A percentile compares a stretch with the other conserved stretches of the same genome.
Evolutionary conservation across 495 filamentous ascomycete genomes (phyloP).

Genomic region (Podospora australis): DNA sequence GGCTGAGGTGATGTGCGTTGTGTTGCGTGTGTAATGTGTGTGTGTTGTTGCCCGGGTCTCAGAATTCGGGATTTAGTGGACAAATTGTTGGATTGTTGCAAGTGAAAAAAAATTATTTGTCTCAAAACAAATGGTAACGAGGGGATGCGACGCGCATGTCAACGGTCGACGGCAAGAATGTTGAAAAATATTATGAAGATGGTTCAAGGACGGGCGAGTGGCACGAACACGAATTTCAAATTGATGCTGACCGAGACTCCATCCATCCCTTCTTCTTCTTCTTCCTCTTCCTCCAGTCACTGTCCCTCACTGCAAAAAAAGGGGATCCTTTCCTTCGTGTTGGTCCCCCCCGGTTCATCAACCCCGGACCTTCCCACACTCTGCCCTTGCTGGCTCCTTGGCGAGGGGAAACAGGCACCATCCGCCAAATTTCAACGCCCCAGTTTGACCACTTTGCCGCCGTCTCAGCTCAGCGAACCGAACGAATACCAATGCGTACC

Average conservation of each 20-base stretch:
- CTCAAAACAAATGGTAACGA: constrained; percentile 23
- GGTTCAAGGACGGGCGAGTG: no score
- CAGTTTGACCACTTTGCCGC: constrained; percentile 10
- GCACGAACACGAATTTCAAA: no score
- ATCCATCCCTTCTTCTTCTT: no score
- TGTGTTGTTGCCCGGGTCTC: constrained; percentile 13
- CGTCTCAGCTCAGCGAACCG: constrained; percentile 18
- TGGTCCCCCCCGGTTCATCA: constrained; percentile 5
- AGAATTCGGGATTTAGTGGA: constrained; percentile 6
- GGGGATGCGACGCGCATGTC: constrained; percentile 19
- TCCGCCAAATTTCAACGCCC: constrained; percentile 5
- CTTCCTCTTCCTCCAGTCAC: no score
- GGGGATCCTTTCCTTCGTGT: constrained; percentile 7
- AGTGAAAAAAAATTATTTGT: constrained; percentile 2
- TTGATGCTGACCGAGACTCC: no score
- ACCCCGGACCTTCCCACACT: constrained; percentile 3
- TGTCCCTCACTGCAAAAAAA: not conserved
- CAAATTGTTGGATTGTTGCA: no score
- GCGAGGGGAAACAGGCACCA: not conserved
- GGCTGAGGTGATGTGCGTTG: constrained; percentile 3
- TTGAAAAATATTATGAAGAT: not conserved
- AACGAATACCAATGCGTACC: not conserved
- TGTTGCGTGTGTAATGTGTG: constrained; percentile 10
- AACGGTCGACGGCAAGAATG: constrained; percentile 9
- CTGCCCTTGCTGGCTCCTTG: not conserved